Conservation (phyloP, 495 filamentous ascomycete species). For the Podospora australis region DNA sequence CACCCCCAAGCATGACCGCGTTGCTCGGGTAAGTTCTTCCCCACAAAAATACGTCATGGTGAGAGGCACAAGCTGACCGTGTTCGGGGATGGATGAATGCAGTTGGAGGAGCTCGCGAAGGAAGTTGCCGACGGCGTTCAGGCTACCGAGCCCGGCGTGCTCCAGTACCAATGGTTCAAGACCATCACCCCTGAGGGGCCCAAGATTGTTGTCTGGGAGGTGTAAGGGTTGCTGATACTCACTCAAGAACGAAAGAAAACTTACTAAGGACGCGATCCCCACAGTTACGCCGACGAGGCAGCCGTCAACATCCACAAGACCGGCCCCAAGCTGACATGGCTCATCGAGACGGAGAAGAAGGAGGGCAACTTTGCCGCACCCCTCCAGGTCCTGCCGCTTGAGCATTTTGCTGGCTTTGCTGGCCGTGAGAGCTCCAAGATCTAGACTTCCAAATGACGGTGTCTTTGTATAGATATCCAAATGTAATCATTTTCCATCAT, state of each 20-base stretch:
- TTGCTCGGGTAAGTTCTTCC: constrained; percentile 15
- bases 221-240: constrained; percentile 11
- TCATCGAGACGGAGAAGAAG: constrained; percentile 10
- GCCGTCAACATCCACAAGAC: constrained; percentile 17
- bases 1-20: constrained; percentile 19
- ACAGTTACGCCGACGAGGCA: constrained; percentile 19
- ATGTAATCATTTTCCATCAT: too few relatives aligned
- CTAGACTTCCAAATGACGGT: too few relatives aligned
- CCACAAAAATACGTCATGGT: background rate
- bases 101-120: constrained; percentile 20
- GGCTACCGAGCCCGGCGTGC: constrained; percentile 18
- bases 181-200: constrained; percentile 10
- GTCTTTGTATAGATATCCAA: too few relatives aligned
- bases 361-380: constrained; percentile 15
- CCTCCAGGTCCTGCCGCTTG: constrained; percentile 12
- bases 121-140: constrained; percentile 11
- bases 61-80: background rate
- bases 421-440: too few relatives aligned
- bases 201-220: constrained; percentile 18
- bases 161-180: constrained; percentile 24
- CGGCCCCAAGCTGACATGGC: constrained; percentile 13
- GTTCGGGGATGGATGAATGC: background rate
- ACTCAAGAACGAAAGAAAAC: too few relatives aligned
- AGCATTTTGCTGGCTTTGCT: constrained; percentile 13
- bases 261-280: background rate